Evolutionary conservation across 257 asterid genomes (phyloP).

Genomic region (Solanum medicagineum): DNA sequence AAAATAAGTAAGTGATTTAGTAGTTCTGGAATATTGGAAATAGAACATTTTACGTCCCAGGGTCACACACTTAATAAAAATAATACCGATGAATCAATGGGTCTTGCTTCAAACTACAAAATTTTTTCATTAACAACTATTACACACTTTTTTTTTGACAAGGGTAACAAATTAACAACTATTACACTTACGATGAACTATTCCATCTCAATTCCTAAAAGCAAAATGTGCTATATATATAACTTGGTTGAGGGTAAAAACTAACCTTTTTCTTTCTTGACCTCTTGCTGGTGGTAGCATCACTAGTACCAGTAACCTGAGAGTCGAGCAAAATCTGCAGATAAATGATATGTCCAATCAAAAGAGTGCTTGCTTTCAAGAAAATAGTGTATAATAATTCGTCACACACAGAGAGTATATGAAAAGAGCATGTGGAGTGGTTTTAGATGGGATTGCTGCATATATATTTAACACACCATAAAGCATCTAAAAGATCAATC

Average conservation of each 20-base stretch:
- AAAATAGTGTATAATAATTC: background rate
- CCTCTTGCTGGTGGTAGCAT: slow-evolving; percentile 28
- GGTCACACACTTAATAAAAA: background rate
- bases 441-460: background rate
- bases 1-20: background rate
- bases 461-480: background rate
- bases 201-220: background rate
- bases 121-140: background rate
- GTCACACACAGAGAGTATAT: background rate
- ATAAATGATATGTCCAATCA: background rate
- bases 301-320: slow-evolving; percentile 23
- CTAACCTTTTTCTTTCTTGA: slow-evolving; percentile 56
- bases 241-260: background rate
- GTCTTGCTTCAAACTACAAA: background rate
- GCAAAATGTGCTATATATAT: background rate
- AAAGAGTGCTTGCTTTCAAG: background rate
- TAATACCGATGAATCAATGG: background rate
- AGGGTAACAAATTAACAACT: no score
- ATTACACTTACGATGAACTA: background rate
- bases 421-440: background rate
- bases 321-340: background rate
- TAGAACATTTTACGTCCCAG: background rate
- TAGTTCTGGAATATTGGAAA: background rate
- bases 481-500: background rate
- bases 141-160: no score